phyloP scores from a whole-genome alignment of 2,329 filamentous ascomycete species.

The Xylariaceae sp. region DNA sequence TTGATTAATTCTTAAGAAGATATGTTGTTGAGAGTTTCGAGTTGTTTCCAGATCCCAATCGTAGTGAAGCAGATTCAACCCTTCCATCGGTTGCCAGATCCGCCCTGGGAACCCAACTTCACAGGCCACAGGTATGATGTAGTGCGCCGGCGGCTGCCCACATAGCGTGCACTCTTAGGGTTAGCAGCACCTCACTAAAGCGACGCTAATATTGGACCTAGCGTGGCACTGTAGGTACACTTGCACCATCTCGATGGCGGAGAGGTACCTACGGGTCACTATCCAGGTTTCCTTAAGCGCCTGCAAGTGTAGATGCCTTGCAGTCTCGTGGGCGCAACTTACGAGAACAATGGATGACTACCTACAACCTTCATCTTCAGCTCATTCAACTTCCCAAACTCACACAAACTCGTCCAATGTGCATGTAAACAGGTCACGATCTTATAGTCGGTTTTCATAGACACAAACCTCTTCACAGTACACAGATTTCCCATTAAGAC shows the following conservation, averaged over 20 bases:
- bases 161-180: not conserved
- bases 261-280: no score
- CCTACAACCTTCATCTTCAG: not conserved
- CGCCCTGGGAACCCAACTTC: not conserved
- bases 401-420: not conserved
- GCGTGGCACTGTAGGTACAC: no score
- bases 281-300: no score
- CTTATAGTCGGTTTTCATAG: not conserved
- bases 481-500: not conserved
- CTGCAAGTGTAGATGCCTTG: not conserved
- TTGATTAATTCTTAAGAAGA: no score
- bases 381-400: slow-evolving; percentile 5
- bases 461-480: not conserved
- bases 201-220: not conserved
- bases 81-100: not conserved
- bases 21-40: no score
- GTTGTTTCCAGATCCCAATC: no score
- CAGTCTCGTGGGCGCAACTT: not conserved
- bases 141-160: not conserved
- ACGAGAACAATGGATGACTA: not conserved
- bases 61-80: no score
- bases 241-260: no score
- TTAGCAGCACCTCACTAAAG: not conserved
- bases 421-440: not conserved
- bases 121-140: not conserved